These are phyloP conservation scores for Penicillium digitatum DNA, from an alignment of 2,329 filamentous ascomycete species.

Conservation along the genomic window DNA sequence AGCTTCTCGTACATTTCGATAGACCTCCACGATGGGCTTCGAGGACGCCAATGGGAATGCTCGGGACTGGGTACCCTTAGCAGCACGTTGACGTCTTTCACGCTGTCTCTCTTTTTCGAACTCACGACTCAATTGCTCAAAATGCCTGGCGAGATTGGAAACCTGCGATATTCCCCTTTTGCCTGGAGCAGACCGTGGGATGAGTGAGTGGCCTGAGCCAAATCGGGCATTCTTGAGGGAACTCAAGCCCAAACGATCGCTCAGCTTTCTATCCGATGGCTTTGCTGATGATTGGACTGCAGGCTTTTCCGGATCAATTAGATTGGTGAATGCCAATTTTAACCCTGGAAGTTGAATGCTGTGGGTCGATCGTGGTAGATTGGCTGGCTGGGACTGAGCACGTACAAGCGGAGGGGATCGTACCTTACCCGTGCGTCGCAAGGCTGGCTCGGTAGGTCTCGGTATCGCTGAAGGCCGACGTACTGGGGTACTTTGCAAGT, in stretches of 20 bases:
- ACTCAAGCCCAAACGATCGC: constrained; percentile 65
- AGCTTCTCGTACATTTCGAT: constrained; percentile 87
- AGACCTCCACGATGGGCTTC: constrained; percentile 94
- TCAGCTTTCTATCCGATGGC: constrained; percentile 67
- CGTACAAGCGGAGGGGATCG: constrained; percentile 48
- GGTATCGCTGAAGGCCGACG: constrained; percentile 40
- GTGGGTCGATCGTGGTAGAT: constrained; percentile 28
- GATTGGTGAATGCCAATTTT: constrained; percentile 23
- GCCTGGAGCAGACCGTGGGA: constrained; percentile 74
- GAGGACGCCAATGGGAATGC: constrained; percentile 87
- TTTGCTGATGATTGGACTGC: constrained; percentile 29
- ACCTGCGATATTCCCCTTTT: constrained; percentile 73
- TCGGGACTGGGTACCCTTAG: constrained; percentile 69
- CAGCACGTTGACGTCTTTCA: constrained; percentile 74
- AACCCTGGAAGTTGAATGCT: constrained; percentile 19
- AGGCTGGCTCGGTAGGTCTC: constrained; percentile 35
- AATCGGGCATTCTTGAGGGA: constrained; percentile 58
- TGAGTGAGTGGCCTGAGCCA: constrained; percentile 61
- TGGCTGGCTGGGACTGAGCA: constrained; percentile 50
- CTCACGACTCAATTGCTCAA: constrained; percentile 92
- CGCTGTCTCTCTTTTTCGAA: constrained; percentile 91
- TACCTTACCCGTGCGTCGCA: constrained; percentile 36
- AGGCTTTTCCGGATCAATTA: constrained; percentile 20
- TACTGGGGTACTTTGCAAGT: constrained; percentile 23
- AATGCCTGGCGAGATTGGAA: constrained; percentile 87